Evolutionary conservation across 305 asterid species (phyloP).

Genomic region (Fraxinus nigra): DNA sequence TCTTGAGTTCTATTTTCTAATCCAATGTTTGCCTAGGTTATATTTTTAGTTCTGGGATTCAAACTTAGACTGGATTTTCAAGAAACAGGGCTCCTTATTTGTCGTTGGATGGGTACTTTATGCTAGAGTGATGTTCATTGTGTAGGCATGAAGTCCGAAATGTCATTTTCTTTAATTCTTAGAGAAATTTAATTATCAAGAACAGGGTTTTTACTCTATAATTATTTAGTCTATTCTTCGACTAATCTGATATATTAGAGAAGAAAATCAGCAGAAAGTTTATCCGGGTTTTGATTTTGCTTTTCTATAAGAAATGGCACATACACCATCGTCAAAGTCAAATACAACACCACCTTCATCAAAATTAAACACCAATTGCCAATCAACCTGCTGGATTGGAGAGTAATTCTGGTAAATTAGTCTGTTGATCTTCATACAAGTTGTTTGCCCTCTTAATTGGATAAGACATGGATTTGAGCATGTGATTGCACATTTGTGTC

Average conservation of each 20-base stretch:
- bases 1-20: background rate
- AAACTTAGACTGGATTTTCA: constrained; percentile 7
- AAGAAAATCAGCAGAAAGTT: background rate
- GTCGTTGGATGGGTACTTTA: constrained; percentile 17
- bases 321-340: background rate
- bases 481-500: background rate
- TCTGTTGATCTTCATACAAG: constrained; percentile 1
- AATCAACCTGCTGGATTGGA: constrained; percentile 2
- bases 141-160: constrained; percentile 16
- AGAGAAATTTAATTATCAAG: background rate
- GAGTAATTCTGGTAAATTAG: constrained; percentile 20
- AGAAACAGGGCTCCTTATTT: constrained; percentile 13
- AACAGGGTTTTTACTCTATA: background rate
- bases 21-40: background rate
- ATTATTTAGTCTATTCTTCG: background rate
- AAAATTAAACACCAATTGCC: background rate
- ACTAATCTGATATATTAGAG: background rate
- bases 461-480: background rate
- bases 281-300: background rate
- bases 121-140: constrained; percentile 13
- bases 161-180: constrained; percentile 3
- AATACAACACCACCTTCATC: background rate
- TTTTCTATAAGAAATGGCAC: background rate
- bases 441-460: background rate
- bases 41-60: background rate